phyloP scores from a whole-genome alignment of 2,329 filamentous ascomycete genomes.

The Hymenoscyphus linearis region DNA sequence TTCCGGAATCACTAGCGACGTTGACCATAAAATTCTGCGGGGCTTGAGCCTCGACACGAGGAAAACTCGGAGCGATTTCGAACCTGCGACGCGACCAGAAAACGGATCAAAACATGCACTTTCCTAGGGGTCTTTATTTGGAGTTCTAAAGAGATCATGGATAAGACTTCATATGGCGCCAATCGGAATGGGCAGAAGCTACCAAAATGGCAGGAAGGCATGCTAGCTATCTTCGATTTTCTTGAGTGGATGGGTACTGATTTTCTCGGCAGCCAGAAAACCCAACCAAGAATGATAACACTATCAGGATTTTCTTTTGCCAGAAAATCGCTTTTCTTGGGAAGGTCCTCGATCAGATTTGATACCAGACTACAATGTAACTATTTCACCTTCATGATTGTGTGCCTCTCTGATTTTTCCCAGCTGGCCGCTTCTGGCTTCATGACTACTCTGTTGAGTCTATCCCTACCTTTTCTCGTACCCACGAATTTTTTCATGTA shows the following conservation, averaged over 20 bases:
- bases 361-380: background rate
- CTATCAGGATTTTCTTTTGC: background rate
- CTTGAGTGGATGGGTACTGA: background rate
- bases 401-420: background rate
- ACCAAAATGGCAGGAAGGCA: background rate
- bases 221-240: background rate
- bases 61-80: background rate
- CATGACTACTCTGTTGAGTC: background rate
- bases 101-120: background rate
- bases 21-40: background rate
- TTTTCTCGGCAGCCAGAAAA: background rate
- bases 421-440: background rate
- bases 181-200: background rate
- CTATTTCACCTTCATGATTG: background rate
- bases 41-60: background rate
- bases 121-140: background rate
- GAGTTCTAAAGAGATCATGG: background rate
- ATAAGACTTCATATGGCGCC: background rate
- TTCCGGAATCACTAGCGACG: slow-evolving; percentile 50
- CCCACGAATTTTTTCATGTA: background rate
- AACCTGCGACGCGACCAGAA: background rate
- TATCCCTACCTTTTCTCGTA: background rate
- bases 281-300: background rate
- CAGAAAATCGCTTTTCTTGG: background rate
- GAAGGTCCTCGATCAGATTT: background rate